Percentiles rank a stretch among this genome's conserved stretches.
Conservation (phyloP, 805 yeast genomes). For the Lipomyces kockii region DNA sequence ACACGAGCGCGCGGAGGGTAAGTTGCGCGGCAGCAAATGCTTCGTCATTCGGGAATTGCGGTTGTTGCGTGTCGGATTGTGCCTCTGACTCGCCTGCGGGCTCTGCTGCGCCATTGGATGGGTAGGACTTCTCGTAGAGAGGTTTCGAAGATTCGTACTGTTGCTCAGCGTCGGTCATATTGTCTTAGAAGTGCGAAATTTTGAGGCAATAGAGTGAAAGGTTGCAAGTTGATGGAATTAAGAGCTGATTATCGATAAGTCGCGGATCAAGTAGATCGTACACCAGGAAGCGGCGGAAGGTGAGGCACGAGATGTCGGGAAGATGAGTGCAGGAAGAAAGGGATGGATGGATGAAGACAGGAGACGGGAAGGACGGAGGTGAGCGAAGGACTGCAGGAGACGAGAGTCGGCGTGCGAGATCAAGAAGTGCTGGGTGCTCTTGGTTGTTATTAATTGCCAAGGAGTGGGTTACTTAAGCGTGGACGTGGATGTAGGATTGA, state of each 20-base stretch:
- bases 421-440: background rate
- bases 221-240: constrained; percentile 1
- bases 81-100: constrained; percentile 7
- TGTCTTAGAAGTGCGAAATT: background rate
- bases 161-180: constrained; percentile 27
- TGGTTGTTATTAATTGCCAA: background rate
- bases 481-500: background rate
- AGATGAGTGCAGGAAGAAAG: background rate
- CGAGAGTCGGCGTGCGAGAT: background rate
- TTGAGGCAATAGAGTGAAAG: background rate
- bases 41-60: constrained; percentile 18
- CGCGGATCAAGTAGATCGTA: constrained; percentile 7
- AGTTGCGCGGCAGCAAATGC: constrained; percentile 33
- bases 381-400: constrained; percentile 3
- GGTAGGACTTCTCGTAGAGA: constrained; percentile 10
- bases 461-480: background rate
- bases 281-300: background rate
- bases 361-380: constrained; percentile 6
- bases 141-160: constrained; percentile 14
- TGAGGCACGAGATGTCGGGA: background rate
- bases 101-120: constrained; percentile 7
- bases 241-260: background rate
- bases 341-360: constrained; percentile 6
- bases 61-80: constrained; percentile 8
- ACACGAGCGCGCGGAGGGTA: constrained; percentile 62